Conservation (phyloP, 139 green algal species). For the Gonium pectorale region DNA sequence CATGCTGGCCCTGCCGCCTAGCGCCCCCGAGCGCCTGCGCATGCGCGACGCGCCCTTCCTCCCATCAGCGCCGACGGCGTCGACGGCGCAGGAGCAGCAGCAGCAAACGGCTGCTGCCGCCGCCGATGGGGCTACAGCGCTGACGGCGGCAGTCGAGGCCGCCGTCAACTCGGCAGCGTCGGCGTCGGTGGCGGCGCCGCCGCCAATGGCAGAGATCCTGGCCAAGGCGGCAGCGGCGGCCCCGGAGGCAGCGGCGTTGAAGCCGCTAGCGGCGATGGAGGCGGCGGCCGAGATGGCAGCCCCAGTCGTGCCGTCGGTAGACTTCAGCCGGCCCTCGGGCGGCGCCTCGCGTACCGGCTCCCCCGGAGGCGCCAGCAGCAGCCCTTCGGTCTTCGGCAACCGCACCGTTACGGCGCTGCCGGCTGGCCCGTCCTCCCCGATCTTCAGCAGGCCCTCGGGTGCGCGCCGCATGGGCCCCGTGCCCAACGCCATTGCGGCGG, state of each 20-base stretch:
- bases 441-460: constrained; percentile 5
- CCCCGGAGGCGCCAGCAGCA: not conserved
- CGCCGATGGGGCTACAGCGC: not conserved
- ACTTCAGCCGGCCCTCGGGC: constrained; percentile 12
- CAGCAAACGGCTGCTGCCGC: not conserved
- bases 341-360: not conserved
- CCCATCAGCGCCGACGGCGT: not conserved
- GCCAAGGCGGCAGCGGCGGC: not conserved
- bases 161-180: constrained; percentile 1
- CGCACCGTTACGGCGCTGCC: no score
- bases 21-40: not conserved
- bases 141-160: not conserved
- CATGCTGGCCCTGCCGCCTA: not conserved
- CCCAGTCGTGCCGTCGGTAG: not conserved
- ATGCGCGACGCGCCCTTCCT: constrained; percentile 16
- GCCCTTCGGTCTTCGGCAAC: not conserved
- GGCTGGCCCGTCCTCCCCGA: not conserved
- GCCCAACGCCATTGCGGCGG: not conserved
- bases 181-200: not conserved
- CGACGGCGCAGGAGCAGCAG: no score
- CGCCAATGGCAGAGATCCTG: not conserved
- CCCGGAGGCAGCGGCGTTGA: not conserved
- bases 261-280: not conserved
- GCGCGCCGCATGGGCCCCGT: not conserved
- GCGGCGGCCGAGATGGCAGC: not conserved